These are phyloP conservation scores for Herpotrichia juniperi DNA, from an alignment of 2,329 filamentous ascomycete species.

Conservation along the genomic window DNA sequence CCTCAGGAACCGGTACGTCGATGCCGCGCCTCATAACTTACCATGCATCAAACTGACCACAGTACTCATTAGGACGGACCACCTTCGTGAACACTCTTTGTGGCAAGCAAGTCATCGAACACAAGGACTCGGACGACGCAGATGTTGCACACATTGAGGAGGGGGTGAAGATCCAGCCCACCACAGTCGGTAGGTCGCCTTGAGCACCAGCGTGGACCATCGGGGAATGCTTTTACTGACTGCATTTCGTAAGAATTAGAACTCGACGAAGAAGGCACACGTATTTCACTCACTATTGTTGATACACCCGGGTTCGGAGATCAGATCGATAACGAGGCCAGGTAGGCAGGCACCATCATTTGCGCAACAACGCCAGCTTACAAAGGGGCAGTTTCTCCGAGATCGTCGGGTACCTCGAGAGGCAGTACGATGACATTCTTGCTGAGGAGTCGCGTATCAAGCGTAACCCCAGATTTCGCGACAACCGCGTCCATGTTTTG, in stretches of 20 bases:
- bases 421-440: conserved; percentile 99
- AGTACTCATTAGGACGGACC: conserved; percentile 72
- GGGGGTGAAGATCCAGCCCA: conserved; percentile 96
- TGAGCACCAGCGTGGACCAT: background rate
- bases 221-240: conserved; percentile 32
- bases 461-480: conserved; percentile 99
- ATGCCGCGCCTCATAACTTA: conserved; percentile 6
- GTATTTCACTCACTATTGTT: conserved; percentile 97
- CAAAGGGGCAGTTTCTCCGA: conserved; percentile 78
- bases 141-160: conserved; percentile 90
- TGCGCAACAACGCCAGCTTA: conserved; percentile 18
- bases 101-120: conserved; percentile 86
- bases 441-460: conserved; percentile 99
- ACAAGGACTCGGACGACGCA: conserved; percentile 93
- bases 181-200: conserved; percentile 81
- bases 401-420: conserved; percentile 97
- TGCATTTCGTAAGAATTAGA: conserved; percentile 72
- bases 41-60: conserved; percentile 12
- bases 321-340: conserved; percentile 98
- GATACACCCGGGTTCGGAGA: conserved; percentile 98
- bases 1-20: conserved; percentile 90
- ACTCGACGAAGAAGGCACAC: conserved; percentile 96
- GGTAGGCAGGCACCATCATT: conserved; percentile 60
- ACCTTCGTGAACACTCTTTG: conserved; percentile 99
- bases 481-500: conserved; percentile 97